Base-by-base conservation (phyloP, 2,329 filamentous ascomycete genomes). In the Aspergillus tubingensis region DNA sequence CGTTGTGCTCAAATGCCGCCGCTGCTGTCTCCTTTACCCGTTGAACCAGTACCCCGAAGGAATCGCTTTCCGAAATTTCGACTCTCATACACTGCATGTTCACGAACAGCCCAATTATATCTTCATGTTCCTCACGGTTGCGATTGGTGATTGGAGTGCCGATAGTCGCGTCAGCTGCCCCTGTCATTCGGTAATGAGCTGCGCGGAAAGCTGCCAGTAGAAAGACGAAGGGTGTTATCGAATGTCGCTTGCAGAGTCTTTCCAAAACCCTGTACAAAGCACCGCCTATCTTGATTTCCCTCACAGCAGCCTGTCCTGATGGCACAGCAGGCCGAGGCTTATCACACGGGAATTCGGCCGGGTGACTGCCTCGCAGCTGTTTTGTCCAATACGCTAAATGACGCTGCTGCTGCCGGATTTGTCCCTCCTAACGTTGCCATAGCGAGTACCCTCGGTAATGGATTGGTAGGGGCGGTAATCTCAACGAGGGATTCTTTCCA, bases 41-140 rank as follows among this genome's bases (percentile, higher is more conserved):
- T 21, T 32, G 8, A n/a, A 54, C 48, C 11, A 61, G 48, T 3
- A 48, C 3, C 13, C 38, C 47, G 8, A 61, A 61, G 2, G 59
- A 23, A 30, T 49, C 41, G 11, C 3, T 15, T 1, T 57, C 43
- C 2, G n/a, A 38, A 7, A 61, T 11, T 17, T 32, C 41, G 17
- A 25, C 8, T n/a, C 54, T 48, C 19, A 61, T 53, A 39, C 59
- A 61, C 51, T 61, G 59, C 39, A 54, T 41, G 13, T 61, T 61
- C 8, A 51, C 59, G 50, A 61, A 61, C 4, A 52, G 36, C 2
- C 59, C 59, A 27, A 61, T 58, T 6, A 61, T 15, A 1, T 25
- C 59, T 23, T 61, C 39, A 8, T 38, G 41, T 39, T 61, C 59
- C 6, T 21, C 27, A 5, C 48, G 54, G 5, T 23, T 49, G 4